Base-by-base conservation (phyloP, 2,329 filamentous ascomycete species). In the Aspergillus sp. region DNA sequence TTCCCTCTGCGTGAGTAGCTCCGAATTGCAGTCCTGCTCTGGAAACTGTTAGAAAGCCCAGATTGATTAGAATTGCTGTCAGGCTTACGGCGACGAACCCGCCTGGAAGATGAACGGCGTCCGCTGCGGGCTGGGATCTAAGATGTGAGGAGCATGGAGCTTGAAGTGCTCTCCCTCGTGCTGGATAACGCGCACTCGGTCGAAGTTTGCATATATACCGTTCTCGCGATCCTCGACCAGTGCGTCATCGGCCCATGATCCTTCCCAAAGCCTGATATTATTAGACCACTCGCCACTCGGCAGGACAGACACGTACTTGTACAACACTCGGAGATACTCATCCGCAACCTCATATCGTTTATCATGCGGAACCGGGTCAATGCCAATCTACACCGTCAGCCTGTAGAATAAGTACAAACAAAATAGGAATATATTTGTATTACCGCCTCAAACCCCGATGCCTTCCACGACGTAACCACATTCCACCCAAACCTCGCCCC, bases 401-500 rank as follows among this genome's bases (percentile, higher is more conserved):
- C 8, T 30, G 8, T 3, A 30, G 4, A 2, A 11, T 84, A 85
- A 55, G 1, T 36, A 5, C 5, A 13, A 6, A 1, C 6, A n/a
- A 0, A 2, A 13, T 5, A n/a, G 13, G 15, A 1, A 30, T 30
- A 30, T 30, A 30, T 2, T 8, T 26, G 24, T 26, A 2, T 5
- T 36, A 87, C 85, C 0, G 83, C 84, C 64, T 86, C 85, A 68
- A 85, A 85, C 0, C 84, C 84, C 0, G 82, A 78, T 64, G 87
- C 86, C 66, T 84, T 85, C 79, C 82, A 86, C 1, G 77, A 80
- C 0, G 85, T 88, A 0, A 89, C 86, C 18, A 89, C 86, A 59
- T 89, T 89, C 86, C 85, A 87, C 0, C 83, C 85, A 36, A 88
- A 79, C 0, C 85, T 76, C 0, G 85, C 85, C 3, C 79, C 75